Percentiles rank a stretch among this genome's conserved stretches.
Evolutionary conservation across 139 green algal species (phyloP).

Genomic region (Chlorella sp.): DNA sequence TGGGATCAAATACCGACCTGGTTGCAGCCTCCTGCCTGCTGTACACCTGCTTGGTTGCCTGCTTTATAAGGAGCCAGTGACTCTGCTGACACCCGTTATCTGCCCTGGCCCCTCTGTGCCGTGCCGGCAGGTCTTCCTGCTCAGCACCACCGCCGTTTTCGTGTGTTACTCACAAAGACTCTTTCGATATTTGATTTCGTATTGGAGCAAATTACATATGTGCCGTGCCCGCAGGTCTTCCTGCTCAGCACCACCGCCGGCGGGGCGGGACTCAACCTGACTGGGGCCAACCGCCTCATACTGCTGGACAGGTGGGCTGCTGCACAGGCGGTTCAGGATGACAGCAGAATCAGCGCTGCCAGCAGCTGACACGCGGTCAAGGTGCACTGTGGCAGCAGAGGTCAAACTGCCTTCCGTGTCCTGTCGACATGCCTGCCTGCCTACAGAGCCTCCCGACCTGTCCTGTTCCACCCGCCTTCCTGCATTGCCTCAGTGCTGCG

Average conservation of each 20-base stretch:
- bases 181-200: too few species aligned
- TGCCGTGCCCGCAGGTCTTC: constrained; percentile 69
- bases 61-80: not conserved
- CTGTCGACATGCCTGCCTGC: not conserved
- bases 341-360: not conserved
- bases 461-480: too few species aligned
- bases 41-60: too few species aligned
- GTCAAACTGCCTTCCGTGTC: not conserved
- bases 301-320: constrained; percentile 62
- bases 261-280: constrained; percentile 90
- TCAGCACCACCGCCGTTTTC: constrained; percentile 78
- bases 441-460: not conserved
- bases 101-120: not conserved
- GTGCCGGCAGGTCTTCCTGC: constrained; percentile 78
- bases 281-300: constrained; percentile 79
- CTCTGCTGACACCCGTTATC: not conserved
- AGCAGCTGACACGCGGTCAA: not conserved
- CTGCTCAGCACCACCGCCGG: constrained; percentile 88
- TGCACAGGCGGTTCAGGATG: not conserved
- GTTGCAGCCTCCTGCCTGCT: too few species aligned
- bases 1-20: too few species aligned
- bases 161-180: not conserved
- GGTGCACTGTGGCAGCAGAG: not conserved
- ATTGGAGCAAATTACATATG: not conserved
- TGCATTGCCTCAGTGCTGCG: too few species aligned